Conservation (phyloP, 331 rosid genomes). For the Arachis monticola region DNA sequence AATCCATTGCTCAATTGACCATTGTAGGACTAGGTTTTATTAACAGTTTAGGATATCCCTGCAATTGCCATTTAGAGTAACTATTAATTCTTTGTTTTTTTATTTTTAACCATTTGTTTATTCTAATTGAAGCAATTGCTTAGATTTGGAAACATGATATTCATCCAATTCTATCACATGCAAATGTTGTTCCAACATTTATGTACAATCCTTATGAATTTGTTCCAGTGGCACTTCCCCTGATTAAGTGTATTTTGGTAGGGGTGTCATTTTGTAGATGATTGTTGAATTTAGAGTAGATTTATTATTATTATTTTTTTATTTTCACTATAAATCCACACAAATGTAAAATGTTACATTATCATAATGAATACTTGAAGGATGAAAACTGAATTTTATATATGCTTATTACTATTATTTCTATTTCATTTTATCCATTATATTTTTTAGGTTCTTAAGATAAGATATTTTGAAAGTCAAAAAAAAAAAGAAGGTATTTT, state of each 20-base stretch:
- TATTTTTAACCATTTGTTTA: slow-evolving; percentile 65
- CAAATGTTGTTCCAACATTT: slow-evolving; percentile 42
- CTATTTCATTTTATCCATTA: no score
- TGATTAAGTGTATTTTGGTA: not conserved
- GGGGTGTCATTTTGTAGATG: not conserved
- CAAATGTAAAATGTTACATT: no score
- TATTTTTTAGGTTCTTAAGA: no score
- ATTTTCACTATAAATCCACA: not conserved
- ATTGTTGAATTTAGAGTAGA: not conserved
- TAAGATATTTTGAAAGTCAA: no score
- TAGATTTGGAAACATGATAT: slow-evolving; percentile 52
- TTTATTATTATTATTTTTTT: not conserved
- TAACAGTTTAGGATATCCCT: slow-evolving; percentile 63
- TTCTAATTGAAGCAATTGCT: slow-evolving; percentile 72
- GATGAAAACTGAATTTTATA: no score
- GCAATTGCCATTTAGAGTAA: slow-evolving; percentile 68
- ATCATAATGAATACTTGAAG: no score
- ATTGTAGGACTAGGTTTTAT: slow-evolving; percentile 59
- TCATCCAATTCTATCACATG: slow-evolving; percentile 42
- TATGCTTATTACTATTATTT: no score
- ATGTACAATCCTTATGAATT: slow-evolving; percentile 17
- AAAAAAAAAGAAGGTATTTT: no score
- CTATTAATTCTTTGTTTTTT: slow-evolving; percentile 62
- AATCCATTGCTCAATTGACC: slow-evolving; percentile 65
- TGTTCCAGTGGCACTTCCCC: not conserved